Conservation (phyloP, 257 asterid species). For the Eucommia ulmoides region DNA sequence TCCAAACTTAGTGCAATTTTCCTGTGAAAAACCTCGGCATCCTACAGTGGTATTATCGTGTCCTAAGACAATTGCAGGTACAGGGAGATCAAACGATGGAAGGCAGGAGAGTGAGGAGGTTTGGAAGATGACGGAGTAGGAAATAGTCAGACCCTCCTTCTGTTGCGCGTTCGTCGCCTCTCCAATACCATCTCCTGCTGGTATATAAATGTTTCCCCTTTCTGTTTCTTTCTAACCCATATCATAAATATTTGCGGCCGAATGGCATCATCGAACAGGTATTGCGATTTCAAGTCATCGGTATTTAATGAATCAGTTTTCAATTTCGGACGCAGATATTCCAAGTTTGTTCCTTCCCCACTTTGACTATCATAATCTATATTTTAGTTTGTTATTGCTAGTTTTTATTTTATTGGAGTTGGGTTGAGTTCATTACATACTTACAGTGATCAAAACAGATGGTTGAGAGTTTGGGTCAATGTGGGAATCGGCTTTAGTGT, state of each 20-base stretch:
- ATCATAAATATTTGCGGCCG: conserved; percentile 1
- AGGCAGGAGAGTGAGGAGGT: conserved; percentile 39
- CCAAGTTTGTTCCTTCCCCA: conserved; percentile 35
- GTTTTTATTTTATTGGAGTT: not conserved
- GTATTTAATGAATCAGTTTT: conserved; percentile 54
- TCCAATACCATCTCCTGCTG: conserved; percentile 59
- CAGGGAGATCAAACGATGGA: too few species aligned
- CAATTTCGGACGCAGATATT: conserved; percentile 57
- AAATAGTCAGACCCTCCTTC: conserved; percentile 37
- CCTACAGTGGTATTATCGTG: too few species aligned
- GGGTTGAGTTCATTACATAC: not conserved
- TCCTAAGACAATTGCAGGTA: too few species aligned
- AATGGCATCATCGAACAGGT: conserved; percentile 26
- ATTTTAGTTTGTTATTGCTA: not conserved
- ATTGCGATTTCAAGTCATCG: conserved; percentile 59
- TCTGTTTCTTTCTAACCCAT: not conserved
- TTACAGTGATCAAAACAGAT: conserved; percentile 19
- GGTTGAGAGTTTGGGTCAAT: conserved; percentile 59
- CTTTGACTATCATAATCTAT: not conserved
- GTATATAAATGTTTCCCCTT: conserved; percentile 13
- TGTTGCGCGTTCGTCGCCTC: conserved; percentile 32
- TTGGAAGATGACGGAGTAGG: conserved; percentile 26
- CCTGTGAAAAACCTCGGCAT: too few species aligned
- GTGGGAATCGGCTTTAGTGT: conserved; percentile 71
- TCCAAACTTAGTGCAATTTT: too few species aligned